Percentiles rank a stretch among this genome's conserved stretches.
These are phyloP conservation scores for Combretum micranthum DNA, from an alignment of 345 rosid species.

Conservation along the genomic window DNA sequence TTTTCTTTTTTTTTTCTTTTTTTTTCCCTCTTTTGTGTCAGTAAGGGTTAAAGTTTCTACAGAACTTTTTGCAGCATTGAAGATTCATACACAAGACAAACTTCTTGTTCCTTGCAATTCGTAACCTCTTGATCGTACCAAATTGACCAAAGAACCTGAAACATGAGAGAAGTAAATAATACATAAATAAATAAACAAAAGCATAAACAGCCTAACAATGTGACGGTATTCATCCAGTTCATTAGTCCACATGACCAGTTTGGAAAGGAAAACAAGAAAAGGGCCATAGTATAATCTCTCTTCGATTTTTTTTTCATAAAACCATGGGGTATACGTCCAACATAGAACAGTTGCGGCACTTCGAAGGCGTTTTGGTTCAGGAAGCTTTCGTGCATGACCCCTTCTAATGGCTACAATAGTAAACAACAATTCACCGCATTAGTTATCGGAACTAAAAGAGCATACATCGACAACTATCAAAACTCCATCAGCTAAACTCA, in stretches of 20 bases:
- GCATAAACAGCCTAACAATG: background rate
- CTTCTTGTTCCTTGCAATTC: constrained; percentile 86
- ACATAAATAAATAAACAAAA: background rate
- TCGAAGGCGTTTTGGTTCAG: no score
- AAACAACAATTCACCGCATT: background rate
- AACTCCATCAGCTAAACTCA: background rate
- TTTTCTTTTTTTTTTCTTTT: no score
- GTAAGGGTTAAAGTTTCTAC: background rate
- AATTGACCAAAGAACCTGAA: constrained; percentile 72
- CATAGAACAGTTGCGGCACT: constrained; percentile 52
- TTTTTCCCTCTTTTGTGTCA: background rate
- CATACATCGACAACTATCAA: background rate
- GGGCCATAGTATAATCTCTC: constrained; percentile 16
- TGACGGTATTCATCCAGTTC: background rate
- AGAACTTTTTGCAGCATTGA: background rate
- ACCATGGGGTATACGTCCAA: constrained; percentile 91
- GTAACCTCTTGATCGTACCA: constrained; percentile 69
- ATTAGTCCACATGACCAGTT: no score
- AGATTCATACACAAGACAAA: constrained; percentile 3
- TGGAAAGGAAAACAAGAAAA: no score
- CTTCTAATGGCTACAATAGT: constrained; percentile 64
- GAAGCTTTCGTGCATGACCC: constrained; percentile 57
- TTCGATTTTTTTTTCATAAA: constrained; percentile 83
- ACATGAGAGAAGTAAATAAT: background rate
- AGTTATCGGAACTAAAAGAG: background rate